Base-by-base conservation (phyloP, 441 rosid genomes). In the Kokia cookei region DNA sequence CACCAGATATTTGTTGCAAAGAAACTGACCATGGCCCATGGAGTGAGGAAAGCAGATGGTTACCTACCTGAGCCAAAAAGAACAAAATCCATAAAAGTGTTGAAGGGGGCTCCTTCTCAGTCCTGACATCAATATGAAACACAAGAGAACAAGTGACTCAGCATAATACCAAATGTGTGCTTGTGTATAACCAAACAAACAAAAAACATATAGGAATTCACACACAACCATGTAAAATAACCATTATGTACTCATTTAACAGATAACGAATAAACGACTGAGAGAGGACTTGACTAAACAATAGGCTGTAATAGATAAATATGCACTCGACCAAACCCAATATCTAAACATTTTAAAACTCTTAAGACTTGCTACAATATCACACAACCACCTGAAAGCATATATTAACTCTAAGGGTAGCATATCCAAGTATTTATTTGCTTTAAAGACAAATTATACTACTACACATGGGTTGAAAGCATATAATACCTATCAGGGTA, bases 51-150 rank as follows among this genome's bases (percentile, higher is more conserved):
- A 79, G 58, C 24, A 27, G 65, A 32, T 51, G 61, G 59, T n/a
- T 69, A 65, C 54, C 69, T 69, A 96, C 99, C 99, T 97, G 99
- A 75, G 99, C 98, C 90, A 91, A 79, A 85, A 93, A 91, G 88
- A 93, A 94, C 82, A 97, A 84, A 72, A 79, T 90, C 99, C 99
- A 97, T 86, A 97, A 50, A 45, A 94, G 91, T 35, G 99, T 94
- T 11, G 99, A 89, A 48, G 98, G 98, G 73, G 97, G 93, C 83
- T 97, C 99, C 77, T 87, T 93, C 74, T 89, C 98, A 81, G 76
- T 86, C 88, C 98, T 96, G 98, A 72, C 75, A 59, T 73, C 79
- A 75, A 65, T 53, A 76, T 32, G 66, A 81, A 70, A 59, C 35
- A 77, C 42, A 72, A 29, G 7, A 15, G 22, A 61, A 47, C 32